Evolutionary conservation across 2,329 filamentous ascomycete species (phyloP).

Genomic region (Cladobotryum mycophilum): DNA sequence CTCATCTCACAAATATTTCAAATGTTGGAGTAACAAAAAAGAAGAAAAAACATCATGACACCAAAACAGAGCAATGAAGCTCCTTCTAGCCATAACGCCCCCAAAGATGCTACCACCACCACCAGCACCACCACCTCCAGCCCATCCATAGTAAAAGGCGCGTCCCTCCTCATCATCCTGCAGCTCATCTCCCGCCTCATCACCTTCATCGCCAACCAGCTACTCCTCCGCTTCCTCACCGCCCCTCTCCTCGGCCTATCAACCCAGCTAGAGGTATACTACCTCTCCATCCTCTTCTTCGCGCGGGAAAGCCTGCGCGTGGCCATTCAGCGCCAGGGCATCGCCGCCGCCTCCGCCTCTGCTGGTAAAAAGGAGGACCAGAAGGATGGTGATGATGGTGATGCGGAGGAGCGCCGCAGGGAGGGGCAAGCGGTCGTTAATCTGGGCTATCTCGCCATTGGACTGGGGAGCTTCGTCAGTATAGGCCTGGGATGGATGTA

Average conservation of each 20-base stretch:
- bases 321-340: slow-evolving; percentile 74
- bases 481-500: slow-evolving; percentile 62
- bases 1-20: too few species aligned
- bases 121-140: not conserved
- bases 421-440: slow-evolving; percentile 77
- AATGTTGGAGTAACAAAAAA: too few species aligned
- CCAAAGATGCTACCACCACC: not conserved
- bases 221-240: slow-evolving; percentile 81
- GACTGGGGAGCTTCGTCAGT: slow-evolving; percentile 60
- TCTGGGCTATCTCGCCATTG: slow-evolving; percentile 72
- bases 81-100: not conserved
- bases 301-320: slow-evolving; percentile 84
- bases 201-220: slow-evolving; percentile 88
- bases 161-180: slow-evolving; percentile 78
- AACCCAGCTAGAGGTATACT: slow-evolving; percentile 87
- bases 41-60: not conserved
- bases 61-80: not conserved
- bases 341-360: slow-evolving; percentile 8
- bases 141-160: slow-evolving; percentile 55
- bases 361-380: slow-evolving; percentile 8
- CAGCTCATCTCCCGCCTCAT: slow-evolving; percentile 82
- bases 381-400: slow-evolving; percentile 7
- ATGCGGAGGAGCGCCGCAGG: slow-evolving; percentile 17
- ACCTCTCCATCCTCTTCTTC: slow-evolving; percentile 90
- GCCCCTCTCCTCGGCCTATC: slow-evolving; percentile 79